These are phyloP conservation scores for Malassezia obtusa DNA, from an alignment of 1,284 basidiomycete genomes.

Conservation along the genomic window DNA sequence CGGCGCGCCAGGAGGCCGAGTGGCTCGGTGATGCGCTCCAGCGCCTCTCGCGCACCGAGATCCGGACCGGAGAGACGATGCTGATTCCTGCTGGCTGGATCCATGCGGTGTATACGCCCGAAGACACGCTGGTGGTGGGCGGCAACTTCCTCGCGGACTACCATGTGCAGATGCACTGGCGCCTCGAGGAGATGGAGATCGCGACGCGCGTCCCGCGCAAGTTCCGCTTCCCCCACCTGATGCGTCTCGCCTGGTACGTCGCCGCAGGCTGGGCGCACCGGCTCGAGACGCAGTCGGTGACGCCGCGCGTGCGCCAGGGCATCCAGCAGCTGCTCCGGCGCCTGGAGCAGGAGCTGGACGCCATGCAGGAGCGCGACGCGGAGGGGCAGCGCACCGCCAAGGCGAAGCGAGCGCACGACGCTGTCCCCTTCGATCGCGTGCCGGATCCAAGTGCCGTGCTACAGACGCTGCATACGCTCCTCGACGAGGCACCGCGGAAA, in stretches of 20 bases:
- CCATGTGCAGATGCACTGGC: slow-evolving; percentile 54
- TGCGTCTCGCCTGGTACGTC: slow-evolving; percentile 48
- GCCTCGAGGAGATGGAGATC: slow-evolving; percentile 80
- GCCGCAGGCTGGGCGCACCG: slow-evolving; percentile 28
- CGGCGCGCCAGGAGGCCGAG: slow-evolving; percentile 69
- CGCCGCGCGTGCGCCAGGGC: slow-evolving; percentile 1
- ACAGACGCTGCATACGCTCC: background rate
- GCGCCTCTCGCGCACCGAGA: slow-evolving; percentile 71
- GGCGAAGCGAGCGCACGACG: slow-evolving; percentile 5
- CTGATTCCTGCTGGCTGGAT: slow-evolving; percentile 66
- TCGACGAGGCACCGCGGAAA: background rate
- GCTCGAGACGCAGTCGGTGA: background rate
- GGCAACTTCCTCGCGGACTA: slow-evolving; percentile 60
- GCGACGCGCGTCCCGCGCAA: slow-evolving; percentile 85
- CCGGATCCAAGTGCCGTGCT: slow-evolving; percentile 3
- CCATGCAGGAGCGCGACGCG: slow-evolving; percentile 1
- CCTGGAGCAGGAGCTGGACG: background rate
- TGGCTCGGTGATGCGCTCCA: slow-evolving; percentile 89
- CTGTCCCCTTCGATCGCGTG: slow-evolving; percentile 12
- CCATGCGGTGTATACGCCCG: slow-evolving; percentile 86
- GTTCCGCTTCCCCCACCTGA: slow-evolving; percentile 69
- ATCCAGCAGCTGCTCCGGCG: slow-evolving; percentile 9
- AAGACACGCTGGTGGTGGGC: slow-evolving; percentile 86
- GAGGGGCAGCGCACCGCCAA: background rate
- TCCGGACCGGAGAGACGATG: slow-evolving; percentile 82